Conservation (phyloP, 179 eudicot species). For the Silene vulgaris region DNA sequence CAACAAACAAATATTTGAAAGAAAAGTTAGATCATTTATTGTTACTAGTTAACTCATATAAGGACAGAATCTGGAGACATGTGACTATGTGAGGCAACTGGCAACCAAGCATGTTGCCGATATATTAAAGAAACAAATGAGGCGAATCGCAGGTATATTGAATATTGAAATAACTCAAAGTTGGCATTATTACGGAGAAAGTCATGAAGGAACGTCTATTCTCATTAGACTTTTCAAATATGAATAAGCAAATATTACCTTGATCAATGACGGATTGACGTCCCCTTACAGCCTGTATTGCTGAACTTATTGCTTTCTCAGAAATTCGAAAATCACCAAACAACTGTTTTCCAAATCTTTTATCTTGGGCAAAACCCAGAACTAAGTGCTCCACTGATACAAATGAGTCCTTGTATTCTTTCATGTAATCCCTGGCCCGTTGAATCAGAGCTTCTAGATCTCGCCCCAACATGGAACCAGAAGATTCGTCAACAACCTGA, state of each 20-base stretch:
- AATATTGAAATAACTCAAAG: background rate
- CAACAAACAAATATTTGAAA: too few relatives aligned
- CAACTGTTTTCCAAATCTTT: constrained; percentile 83
- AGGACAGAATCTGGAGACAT: too few relatives aligned
- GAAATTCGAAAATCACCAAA: constrained; percentile 71
- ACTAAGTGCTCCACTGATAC: constrained; percentile 95
- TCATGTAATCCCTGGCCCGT: constrained; percentile 70
- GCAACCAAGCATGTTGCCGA: too few relatives aligned
- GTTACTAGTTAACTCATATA: too few relatives aligned
- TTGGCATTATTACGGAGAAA: background rate
- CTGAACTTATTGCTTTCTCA: constrained; percentile 44
- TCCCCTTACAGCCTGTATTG: constrained; percentile 75
- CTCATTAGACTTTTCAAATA: background rate
- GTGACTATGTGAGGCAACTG: too few relatives aligned
- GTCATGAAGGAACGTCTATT: background rate
- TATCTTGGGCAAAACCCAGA: constrained; percentile 72
- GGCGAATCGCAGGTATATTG: too few relatives aligned
- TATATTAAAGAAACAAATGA: background rate
- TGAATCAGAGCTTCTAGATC: constrained; percentile 75
- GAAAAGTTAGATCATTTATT: too few relatives aligned
- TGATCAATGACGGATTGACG: constrained; percentile 83
- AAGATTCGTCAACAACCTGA: constrained; percentile 85
- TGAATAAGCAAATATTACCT: constrained; percentile 35
- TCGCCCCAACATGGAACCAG: constrained; percentile 89
- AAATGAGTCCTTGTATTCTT: constrained; percentile 84